These are phyloP conservation scores for Rhizoclosmatium globosum DNA, from an alignment of 192 early-diverging fungal species.

Conservation along the genomic window DNA sequence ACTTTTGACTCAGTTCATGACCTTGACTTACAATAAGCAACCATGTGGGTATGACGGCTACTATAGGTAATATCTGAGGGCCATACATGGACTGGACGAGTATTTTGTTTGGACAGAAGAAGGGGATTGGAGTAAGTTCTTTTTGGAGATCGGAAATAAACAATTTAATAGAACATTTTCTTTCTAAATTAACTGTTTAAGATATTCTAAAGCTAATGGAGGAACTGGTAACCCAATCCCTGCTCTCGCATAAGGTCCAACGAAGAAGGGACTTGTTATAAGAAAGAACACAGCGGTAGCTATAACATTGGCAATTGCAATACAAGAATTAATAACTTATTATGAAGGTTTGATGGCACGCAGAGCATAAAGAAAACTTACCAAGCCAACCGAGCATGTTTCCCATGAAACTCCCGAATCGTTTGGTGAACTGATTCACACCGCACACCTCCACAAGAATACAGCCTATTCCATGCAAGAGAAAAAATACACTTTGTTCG, in stretches of 20 bases:
- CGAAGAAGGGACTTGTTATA: not conserved
- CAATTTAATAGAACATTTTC: not conserved
- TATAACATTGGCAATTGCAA: too few species aligned
- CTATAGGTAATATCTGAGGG: not conserved
- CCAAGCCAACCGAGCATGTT: not conserved
- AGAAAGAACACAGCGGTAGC: not conserved
- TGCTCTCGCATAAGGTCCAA: not conserved
- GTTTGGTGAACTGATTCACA: too few species aligned
- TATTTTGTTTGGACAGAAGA: not conserved
- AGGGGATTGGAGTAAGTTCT: not conserved
- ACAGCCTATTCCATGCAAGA: constrained; percentile 16
- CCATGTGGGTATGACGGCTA: not conserved
- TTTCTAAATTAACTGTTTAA: not conserved
- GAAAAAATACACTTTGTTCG: not conserved
- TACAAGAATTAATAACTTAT: too few species aligned
- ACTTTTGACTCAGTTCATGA: not conserved
- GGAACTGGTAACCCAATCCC: not conserved
- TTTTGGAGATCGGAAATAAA: not conserved
- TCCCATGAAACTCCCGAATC: not conserved
- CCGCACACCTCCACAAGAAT: too few species aligned
- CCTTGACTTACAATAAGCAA: not conserved
- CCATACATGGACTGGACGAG: not conserved
- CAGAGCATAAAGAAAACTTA: not conserved
- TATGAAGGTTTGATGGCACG: not conserved
- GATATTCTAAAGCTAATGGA: not conserved